Evolutionary conservation across 2,329 filamentous ascomycete genomes (phyloP), one percentile per base, ranked within the genome.

Genomic region (Cyanodermella asteris): DNA sequence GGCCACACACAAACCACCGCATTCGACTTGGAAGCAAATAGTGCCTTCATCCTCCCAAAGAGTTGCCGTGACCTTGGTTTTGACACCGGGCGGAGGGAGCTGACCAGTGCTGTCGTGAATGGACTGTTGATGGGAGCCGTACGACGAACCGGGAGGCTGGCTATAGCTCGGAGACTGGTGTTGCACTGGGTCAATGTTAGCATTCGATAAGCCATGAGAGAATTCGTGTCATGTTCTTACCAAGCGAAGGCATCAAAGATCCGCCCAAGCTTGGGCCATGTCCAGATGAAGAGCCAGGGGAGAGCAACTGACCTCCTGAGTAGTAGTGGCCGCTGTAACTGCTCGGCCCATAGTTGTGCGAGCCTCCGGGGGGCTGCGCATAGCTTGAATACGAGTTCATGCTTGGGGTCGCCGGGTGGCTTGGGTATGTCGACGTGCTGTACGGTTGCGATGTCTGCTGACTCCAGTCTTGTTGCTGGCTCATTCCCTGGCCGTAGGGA

Each of bases 11-110:
- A 97, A 84, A 23, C 84, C 84, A 37, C 87, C 74, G 4, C 87
- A 84, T 49, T 94, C 87, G 2, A 94, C 87, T 46, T 94, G 87
- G 45, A 94, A 97, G 53, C 87, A 97, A 16, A 94, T 58, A 44
- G 81, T 94, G 17, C 87, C 87, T 44, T 97, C 87, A 37, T 97
- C 87, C 55, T 94, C 87, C 87, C 87, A 97, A 13, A 97, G 50
- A 0, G 87, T 97, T 6, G 87, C 87, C 4, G 87, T 94, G 15
- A 97, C 87, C 33, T 84, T 64, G 12, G 87, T 87, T 55, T 94
- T 94, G 68, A 91, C 90, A 16, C 84, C 84, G 3, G 77, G 76
- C 6, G 87, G 87, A 11, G 81, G 77, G 31, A 91, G 56, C 47
- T 94, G 87, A 6, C 87, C 87, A n/a, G 78, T 90, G 6, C 72